These are phyloP conservation scores for Lactarius deliciosus DNA, from an alignment of 768 basidiomycete genomes.

Conservation along the genomic window DNA sequence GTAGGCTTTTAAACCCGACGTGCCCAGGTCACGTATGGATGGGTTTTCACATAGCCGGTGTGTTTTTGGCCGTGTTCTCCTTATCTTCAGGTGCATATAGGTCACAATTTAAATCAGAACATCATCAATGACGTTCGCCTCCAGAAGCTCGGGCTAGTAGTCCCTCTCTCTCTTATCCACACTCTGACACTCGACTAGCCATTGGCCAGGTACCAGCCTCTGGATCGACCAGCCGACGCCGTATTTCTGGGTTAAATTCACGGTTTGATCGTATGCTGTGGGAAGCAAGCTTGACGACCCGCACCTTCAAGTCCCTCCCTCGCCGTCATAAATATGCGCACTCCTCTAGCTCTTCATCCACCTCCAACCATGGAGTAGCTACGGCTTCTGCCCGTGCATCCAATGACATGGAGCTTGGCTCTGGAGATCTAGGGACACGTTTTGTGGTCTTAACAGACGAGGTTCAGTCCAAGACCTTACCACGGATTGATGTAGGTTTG, in stretches of 20 bases:
- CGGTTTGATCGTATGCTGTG: slow-evolving; percentile 69
- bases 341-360: slow-evolving; percentile 48
- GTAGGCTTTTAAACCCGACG: neutral
- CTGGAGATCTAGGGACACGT: slow-evolving; percentile 38
- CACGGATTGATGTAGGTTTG: neutral
- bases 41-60: slow-evolving; percentile 29
- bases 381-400: slow-evolving; percentile 46
- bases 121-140: neutral
- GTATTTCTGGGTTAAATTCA: slow-evolving; percentile 50
- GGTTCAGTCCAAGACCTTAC: neutral
- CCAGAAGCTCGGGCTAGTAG: neutral
- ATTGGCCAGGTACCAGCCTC: neutral
- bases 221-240: slow-evolving; percentile 47
- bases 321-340: slow-evolving; percentile 36
- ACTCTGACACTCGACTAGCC: slow-evolving; percentile 1
- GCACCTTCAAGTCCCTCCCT: slow-evolving; percentile 15
- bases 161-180: neutral
- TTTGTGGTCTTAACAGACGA: slow-evolving; percentile 49
- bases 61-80: neutral
- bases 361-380: slow-evolving; percentile 43
- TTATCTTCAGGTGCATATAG: neutral
- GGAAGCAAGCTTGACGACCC: slow-evolving; percentile 47
- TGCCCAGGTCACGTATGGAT: slow-evolving; percentile 1
- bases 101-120: slow-evolving; percentile 1
- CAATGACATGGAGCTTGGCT: slow-evolving; percentile 35